Percentiles rank a stretch among this genome's conserved stretches.
phyloP scores from a whole-genome alignment of 2,329 filamentous ascomycete genomes.

The Ploettnerulaceae sp. region DNA sequence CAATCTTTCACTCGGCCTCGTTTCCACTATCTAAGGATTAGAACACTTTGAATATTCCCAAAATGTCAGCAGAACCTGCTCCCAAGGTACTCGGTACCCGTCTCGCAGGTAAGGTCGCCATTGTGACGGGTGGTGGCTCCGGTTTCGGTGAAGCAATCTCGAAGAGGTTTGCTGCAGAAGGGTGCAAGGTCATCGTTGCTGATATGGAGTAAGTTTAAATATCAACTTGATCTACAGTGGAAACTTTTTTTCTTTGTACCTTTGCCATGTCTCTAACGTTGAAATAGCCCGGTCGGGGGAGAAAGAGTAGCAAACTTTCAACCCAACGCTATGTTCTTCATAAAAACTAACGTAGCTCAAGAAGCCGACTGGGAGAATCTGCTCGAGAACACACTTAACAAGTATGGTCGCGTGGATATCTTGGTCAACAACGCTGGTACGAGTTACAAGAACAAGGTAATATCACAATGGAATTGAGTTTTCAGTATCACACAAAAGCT shows the following conservation, averaged over 20 bases:
- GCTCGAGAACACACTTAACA: conserved; percentile 41
- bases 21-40: neutral
- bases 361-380: conserved; percentile 49
- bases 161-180: conserved; percentile 53
- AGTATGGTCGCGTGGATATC: conserved; percentile 50
- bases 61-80: conserved; percentile 20
- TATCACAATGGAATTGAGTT: too few relatives aligned
- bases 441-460: conserved; percentile 52
- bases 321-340: conserved; percentile 35
- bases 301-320: conserved; percentile 39
- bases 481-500: too few relatives aligned
- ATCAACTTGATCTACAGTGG: neutral
- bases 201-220: conserved; percentile 45
- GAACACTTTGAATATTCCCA: conserved; percentile 32
- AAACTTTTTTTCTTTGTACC: too few relatives aligned
- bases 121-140: conserved; percentile 55
- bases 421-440: conserved; percentile 59
- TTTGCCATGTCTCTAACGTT: conserved; percentile 6
- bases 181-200: conserved; percentile 55
- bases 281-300: conserved; percentile 41
- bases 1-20: neutral
- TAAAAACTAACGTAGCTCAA: conserved; percentile 46
- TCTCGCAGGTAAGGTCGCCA: conserved; percentile 50
- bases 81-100: conserved; percentile 30
- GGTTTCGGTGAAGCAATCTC: conserved; percentile 62